These are phyloP conservation scores for Oleoguttula mirabilis DNA, from an alignment of 495 filamentous ascomycete genomes.

Conservation along the genomic window DNA sequence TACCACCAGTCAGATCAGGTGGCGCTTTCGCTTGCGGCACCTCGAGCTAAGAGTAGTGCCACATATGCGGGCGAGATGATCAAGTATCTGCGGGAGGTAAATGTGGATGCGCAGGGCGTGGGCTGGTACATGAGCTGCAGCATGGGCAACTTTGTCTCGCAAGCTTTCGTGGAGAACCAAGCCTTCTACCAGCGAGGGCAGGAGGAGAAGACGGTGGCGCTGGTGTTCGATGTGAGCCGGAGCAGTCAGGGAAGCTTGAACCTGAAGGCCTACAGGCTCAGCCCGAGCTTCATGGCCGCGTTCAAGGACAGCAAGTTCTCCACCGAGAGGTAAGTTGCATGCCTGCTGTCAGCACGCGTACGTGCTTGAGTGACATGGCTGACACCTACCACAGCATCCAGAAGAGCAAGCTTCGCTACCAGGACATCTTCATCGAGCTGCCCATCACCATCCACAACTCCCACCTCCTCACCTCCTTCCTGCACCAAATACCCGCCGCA, in stretches of 20 bases:
- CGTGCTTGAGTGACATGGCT: neutral
- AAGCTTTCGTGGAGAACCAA: slow-evolving; percentile 95
- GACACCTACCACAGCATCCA: slow-evolving; percentile 47
- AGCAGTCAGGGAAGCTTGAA: slow-evolving; percentile 85
- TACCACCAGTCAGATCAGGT: slow-evolving; percentile 40
- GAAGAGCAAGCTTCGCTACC: slow-evolving; percentile 84
- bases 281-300: slow-evolving; percentile 75
- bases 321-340: slow-evolving; percentile 62
- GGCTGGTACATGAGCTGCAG: slow-evolving; percentile 98
- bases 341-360: neutral
- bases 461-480: slow-evolving; percentile 85
- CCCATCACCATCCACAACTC: slow-evolving; percentile 93
- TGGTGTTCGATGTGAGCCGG: slow-evolving; percentile 89
- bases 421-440: slow-evolving; percentile 84
- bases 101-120: slow-evolving; percentile 94
- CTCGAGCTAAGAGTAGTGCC: slow-evolving; percentile 78
- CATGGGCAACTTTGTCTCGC: slow-evolving; percentile 95
- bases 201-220: slow-evolving; percentile 85
- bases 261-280: slow-evolving; percentile 81
- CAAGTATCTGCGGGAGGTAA: slow-evolving; percentile 87
- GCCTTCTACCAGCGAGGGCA: slow-evolving; percentile 87
- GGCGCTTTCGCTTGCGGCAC: slow-evolving; percentile 73
- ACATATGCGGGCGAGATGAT: slow-evolving; percentile 96
- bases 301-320: slow-evolving; percentile 97
- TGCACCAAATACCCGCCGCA: slow-evolving; percentile 69